Base-by-base conservation (phyloP, 148 eudicot species). In the Simmondsia chinensis region DNA sequence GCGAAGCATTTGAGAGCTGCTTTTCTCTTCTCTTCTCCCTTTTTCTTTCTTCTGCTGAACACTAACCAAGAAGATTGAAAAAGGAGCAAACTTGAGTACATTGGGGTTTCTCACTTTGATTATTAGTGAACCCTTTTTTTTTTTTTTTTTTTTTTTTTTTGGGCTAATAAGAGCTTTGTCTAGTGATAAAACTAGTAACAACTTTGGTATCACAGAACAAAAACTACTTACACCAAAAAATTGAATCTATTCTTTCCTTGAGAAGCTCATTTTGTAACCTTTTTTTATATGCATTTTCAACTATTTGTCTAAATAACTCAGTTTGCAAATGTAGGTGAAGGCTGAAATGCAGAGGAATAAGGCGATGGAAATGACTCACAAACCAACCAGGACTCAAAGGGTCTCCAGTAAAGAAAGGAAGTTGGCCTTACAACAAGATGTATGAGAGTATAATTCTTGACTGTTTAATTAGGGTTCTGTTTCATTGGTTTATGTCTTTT, bases 341-440 rank as follows among this genome's bases (percentile, higher is more conserved):
- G 34, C 56, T 49, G 71, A 54, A 46, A 59, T 57, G 60, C 71
- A 62, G 48, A 69, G 63, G 41, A 66, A 33, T 46, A 68, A 46
- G 48, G 23, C 25, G 23, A 65, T 61, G 74, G 61, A 63, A 29
- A n/a, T n/a, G n/a, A 31, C 63, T 48, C 75, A 47, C 62, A 77
- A 70, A 54, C 44, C 67, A 43, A 33, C 57, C 64, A 42, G 56
- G 14, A 52, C 24, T 40, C 46, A 59, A 33, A 49, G 63, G 36
- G 50, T 70, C 33, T 59, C 73, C 5, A 55, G 48, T 35, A 65
- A 63, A 46, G 79, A 76, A 28, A 61, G 64, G 13, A 83, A 71
- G 56, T 60, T 57, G 51, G 74, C 87, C 48, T 61, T 83, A 54
- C 71, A 67, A 52, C 81, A 79, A 68, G 94, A 83, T 70, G 94